Base-by-base conservation (phyloP, 139 green algal species). In the Medakamo hakoo region DNA sequence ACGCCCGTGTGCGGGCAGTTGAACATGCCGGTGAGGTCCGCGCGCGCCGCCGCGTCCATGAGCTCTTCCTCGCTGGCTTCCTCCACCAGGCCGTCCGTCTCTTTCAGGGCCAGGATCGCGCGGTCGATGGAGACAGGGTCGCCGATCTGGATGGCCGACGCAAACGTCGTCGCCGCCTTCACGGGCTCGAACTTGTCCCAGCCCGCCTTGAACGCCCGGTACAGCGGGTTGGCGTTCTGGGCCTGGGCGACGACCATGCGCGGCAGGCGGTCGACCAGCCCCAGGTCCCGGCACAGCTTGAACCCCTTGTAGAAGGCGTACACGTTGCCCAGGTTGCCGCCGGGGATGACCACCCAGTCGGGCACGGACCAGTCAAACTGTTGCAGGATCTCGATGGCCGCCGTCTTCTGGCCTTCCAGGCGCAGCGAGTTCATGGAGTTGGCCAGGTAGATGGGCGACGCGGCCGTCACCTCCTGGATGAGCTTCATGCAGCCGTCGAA, bases 291-390 rank as follows among this genome's bases (percentile, higher is more conserved):
- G 79, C 76, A 86, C 86, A 92, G 87, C 63, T 86, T 77, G 73
- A 94, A 94, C 40, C 86, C 86, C 80, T 99, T 99, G 88, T 97
- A 98, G 71, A 99, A 99, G 19, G 93, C 93, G 73, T 98, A 99
- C 58, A 99, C 86, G 85, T 99, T 99, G 70, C 93, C 93, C 30
- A 99, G 81, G 84, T 99, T 99, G 70, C 93, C 93, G 63, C 91
- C 87, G 2, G 89, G 88, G 70, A 98, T 95, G 79, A 98, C 91
- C 21, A 98, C 81, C 91, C 91, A 97, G 79, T 97, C 91, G 25
- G 91, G 90, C 27, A 98, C 93, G 73, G 96, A 73, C 93, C 93
- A 99, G 81, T 98, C 79, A 65, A 99, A 99, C 84, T 99, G 93
- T 83, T 99, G 93, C 68, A 90, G 76, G 73, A 99, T 99, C 85